These are phyloP conservation scores for Penstemon davidsonii DNA, from an alignment of 257 asterid genomes.

Conservation along the genomic window DNA sequence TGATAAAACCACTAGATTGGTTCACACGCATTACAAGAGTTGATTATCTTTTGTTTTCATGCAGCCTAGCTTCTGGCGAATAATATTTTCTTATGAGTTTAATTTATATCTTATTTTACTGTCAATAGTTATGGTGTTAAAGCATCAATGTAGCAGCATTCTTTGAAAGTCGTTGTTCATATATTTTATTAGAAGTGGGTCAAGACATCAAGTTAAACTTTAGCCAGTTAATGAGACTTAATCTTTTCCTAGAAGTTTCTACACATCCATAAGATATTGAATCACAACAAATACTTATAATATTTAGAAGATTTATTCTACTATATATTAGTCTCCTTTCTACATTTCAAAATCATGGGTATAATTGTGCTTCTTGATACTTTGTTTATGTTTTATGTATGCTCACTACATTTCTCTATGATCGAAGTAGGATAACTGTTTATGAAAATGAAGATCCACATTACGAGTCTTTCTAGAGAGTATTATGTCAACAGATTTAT, in stretches of 20 bases:
- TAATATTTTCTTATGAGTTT: too few relatives aligned
- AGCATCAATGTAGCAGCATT: neutral
- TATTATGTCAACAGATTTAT: conserved; percentile 6
- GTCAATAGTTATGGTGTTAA: too few relatives aligned
- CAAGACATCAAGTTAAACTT: neutral
- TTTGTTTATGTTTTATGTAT: neutral
- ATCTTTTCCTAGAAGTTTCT: neutral
- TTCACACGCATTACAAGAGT: conserved; percentile 2
- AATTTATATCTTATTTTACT: too few relatives aligned
- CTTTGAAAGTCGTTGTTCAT: too few relatives aligned
- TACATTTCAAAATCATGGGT: neutral
- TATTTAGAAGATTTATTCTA: too few relatives aligned
- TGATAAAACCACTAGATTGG: neutral
- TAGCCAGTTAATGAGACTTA: neutral
- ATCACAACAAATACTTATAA: neutral
- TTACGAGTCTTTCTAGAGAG: neutral
- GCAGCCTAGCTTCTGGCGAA: too few relatives aligned
- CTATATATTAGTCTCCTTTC: neutral
- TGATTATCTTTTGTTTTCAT: neutral
- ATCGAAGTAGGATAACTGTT: neutral
- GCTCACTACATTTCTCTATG: neutral
- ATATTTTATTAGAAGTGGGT: neutral
- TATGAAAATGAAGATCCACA: neutral
- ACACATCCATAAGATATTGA: neutral
- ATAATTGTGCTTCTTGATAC: neutral